Evolutionary conservation across 768 basidiomycete genomes (phyloP).

Genomic region (Pleurotus platypus): DNA sequence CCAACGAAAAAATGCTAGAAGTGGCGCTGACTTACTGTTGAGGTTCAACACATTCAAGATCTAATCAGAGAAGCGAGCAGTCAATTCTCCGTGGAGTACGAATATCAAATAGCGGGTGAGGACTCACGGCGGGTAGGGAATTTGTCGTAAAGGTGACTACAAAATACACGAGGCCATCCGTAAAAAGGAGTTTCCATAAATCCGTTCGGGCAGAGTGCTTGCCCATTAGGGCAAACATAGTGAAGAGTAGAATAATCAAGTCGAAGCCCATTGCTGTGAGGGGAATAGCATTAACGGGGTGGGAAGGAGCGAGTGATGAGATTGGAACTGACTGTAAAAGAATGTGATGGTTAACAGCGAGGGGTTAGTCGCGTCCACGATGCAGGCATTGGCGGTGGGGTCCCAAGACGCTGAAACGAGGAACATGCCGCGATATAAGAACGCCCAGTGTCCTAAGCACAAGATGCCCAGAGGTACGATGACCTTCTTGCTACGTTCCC

Average conservation of each 20-base stretch:
- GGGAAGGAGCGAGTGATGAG: not conserved
- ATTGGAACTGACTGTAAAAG: constrained; percentile 56
- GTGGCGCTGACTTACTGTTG: constrained; percentile 41
- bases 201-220: constrained; percentile 52
- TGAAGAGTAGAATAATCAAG: constrained; percentile 54
- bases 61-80: constrained; percentile 19
- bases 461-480: constrained; percentile 48
- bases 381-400: constrained; percentile 33
- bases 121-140: constrained; percentile 60
- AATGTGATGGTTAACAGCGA: constrained; percentile 60
- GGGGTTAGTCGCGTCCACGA: constrained; percentile 50
- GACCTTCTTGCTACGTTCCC: constrained; percentile 56
- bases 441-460: constrained; percentile 60
- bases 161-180: constrained; percentile 73
- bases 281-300: constrained; percentile 2
- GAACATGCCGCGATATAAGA: constrained; percentile 70
- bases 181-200: constrained; percentile 68
- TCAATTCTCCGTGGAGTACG: no score
- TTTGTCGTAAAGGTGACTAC: constrained; percentile 63
- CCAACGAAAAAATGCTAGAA: not conserved
- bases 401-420: constrained; percentile 58
- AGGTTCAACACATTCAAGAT: constrained; percentile 57
- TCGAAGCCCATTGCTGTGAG: constrained; percentile 66
- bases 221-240: constrained; percentile 47
- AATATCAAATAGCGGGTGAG: not conserved